Conservation (phyloP, 1,139 yeast genomes). For the Candida glucosophila region DNA sequence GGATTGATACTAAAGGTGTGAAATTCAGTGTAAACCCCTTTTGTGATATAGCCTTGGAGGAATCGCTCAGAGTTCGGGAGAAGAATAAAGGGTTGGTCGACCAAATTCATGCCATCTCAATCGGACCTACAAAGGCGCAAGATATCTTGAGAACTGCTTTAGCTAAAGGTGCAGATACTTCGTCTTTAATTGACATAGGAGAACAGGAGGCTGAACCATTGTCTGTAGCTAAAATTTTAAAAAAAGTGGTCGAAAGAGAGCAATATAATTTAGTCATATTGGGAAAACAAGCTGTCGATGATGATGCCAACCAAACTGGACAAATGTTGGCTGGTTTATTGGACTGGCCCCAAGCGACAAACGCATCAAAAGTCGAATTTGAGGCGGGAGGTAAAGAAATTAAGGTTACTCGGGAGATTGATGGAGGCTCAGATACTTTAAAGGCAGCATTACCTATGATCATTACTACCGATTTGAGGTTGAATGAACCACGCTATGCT, state of each 20-base stretch:
- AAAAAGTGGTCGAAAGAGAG: constrained; percentile 63
- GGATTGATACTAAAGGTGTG: constrained; percentile 84
- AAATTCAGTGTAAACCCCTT: constrained; percentile 94
- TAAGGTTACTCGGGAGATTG: constrained; percentile 83
- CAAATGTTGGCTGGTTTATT: constrained; percentile 92
- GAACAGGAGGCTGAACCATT: constrained; percentile 78
- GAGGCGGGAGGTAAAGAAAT: constrained; percentile 53
- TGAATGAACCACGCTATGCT: constrained; percentile 91
- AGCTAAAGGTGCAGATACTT: constrained; percentile 89
- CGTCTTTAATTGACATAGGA: constrained; percentile 76
- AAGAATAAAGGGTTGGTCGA: constrained; percentile 66
- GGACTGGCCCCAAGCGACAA: constrained; percentile 97
- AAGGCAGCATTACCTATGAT: constrained; percentile 75
- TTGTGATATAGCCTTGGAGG: constrained; percentile 94
- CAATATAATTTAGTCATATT: constrained; percentile 71
- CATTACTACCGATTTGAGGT: constrained; percentile 85
- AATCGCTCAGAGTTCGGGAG: constrained; percentile 74
- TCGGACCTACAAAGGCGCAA: constrained; percentile 82
- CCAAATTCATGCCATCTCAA: constrained; percentile 81
- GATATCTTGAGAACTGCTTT: constrained; percentile 83
- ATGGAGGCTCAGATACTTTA: constrained; percentile 87
- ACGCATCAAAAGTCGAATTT: constrained; percentile 85
- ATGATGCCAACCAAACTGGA: constrained; percentile 94
- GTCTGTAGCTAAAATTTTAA: constrained; percentile 77
- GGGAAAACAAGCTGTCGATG: constrained; percentile 96